Percentiles rank a stretch among this genome's conserved stretches.
Evolutionary conservation across 163 green algal genomes (phyloP).

Genomic region (Scenedesmus sp.): DNA sequence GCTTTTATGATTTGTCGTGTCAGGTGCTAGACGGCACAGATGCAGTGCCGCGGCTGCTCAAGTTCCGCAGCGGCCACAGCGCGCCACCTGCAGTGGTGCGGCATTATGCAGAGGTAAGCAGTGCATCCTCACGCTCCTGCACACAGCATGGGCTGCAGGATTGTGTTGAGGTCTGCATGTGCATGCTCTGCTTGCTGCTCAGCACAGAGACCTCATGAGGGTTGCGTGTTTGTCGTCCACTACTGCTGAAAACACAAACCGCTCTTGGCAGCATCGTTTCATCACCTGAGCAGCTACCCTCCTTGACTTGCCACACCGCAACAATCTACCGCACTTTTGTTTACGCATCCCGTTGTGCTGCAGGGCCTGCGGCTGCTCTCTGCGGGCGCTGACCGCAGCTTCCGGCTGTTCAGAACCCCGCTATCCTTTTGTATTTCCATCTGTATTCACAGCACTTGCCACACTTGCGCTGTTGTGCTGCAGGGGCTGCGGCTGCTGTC

Average conservation of each 20-base stretch:
- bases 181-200: not conserved
- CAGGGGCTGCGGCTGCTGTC: not conserved
- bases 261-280: not conserved
- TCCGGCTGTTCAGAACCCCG: too few relatives aligned
- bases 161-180: not conserved
- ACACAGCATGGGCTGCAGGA: not conserved
- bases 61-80: slow-evolving; percentile 91
- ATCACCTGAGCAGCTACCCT: not conserved
- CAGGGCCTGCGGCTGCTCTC: not conserved
- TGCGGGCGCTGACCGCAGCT: not conserved
- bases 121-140: not conserved
- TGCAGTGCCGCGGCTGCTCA: slow-evolving; percentile 82
- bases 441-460: too few relatives aligned
- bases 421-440: too few relatives aligned
- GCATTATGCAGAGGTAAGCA: slow-evolving; percentile 68
- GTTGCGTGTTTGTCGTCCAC: not conserved
- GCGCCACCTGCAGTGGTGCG: slow-evolving; percentile 78
- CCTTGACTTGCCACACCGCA: too few relatives aligned
- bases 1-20: slow-evolving; percentile 62
- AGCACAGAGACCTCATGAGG: too few relatives aligned
- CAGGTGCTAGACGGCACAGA: slow-evolving; percentile 80
- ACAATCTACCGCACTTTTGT: too few relatives aligned
- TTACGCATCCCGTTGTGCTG: not conserved
- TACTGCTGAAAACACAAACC: too few relatives aligned
- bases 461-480: not conserved